Evolutionary conservation across 2,329 filamentous ascomycete species (phyloP).

Genomic region (Trichoderma atroviride): DNA sequence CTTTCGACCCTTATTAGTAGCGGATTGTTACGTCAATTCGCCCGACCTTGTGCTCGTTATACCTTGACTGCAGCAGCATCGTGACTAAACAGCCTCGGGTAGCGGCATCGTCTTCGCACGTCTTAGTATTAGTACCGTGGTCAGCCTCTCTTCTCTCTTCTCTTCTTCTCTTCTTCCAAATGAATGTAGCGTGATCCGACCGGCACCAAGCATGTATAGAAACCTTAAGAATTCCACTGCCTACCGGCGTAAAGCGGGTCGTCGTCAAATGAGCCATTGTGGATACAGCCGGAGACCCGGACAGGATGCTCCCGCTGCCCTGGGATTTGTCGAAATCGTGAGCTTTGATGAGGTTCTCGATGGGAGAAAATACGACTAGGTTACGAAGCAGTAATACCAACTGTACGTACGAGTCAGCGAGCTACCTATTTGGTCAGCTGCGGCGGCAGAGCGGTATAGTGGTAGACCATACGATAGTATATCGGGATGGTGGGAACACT

Average conservation of each 20-base stretch:
- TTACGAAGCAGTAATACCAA: neutral
- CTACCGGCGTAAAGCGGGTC: constrained; percentile 9
- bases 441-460: neutral
- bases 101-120: constrained; percentile 13
- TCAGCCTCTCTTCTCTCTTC: neutral
- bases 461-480: neutral
- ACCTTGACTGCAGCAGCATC: neutral
- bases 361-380: neutral
- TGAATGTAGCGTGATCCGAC: neutral
- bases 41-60: neutral
- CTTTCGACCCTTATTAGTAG: neutral
- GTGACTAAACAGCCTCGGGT: constrained; percentile 10
- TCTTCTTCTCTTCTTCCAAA: neutral
- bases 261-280: constrained; percentile 20
- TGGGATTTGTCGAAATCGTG: constrained; percentile 7
- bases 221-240: neutral
- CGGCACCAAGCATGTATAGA: neutral
- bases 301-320: constrained; percentile 17
- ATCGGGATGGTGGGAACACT: neutral
- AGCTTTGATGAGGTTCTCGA: neutral
- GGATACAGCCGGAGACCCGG: constrained; percentile 5
- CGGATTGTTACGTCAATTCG: constrained; percentile 19
- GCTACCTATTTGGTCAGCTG: neutral
- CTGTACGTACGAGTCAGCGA: constrained; percentile 11
- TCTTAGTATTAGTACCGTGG: constrained; percentile 8